phyloP scores from a whole-genome alignment of 164 flowering plant genomes.

The Pachysandra terminalis region DNA sequence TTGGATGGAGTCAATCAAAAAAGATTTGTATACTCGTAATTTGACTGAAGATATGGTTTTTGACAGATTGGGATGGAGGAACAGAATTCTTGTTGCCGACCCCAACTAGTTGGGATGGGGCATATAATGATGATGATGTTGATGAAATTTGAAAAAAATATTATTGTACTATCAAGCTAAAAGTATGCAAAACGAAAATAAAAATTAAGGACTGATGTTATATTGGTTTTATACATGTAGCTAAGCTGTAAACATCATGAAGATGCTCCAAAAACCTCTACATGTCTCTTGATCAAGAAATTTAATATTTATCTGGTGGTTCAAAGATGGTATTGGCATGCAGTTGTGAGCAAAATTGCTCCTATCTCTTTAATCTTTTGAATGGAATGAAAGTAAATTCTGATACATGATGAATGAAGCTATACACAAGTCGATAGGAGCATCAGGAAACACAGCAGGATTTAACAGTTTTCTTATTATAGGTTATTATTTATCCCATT shows the following conservation, averaged over 20 bases:
- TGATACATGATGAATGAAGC: background rate
- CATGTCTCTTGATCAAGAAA: background rate
- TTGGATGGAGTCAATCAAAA: no score
- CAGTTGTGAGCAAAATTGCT: background rate
- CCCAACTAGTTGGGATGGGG: no score
- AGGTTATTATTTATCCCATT: background rate
- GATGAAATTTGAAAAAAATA: no score
- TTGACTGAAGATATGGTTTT: no score
- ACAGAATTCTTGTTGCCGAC: no score
- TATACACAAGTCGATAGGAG: background rate
- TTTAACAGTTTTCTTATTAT: background rate
- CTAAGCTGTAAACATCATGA: background rate
- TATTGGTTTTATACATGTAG: background rate
- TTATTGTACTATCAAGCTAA: background rate
- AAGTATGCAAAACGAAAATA: background rate
- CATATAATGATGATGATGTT: no score
- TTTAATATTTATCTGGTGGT: background rate
- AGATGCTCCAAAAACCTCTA: background rate
- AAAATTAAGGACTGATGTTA: background rate
- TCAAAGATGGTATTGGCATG: background rate
- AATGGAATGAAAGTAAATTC: background rate
- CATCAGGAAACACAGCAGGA: background rate
- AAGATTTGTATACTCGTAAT: no score
- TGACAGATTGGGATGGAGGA: no score
- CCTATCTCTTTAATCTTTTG: background rate